Evolutionary conservation across 306 rosid genomes (phyloP).

Genomic region (Calophaca sinica): DNA sequence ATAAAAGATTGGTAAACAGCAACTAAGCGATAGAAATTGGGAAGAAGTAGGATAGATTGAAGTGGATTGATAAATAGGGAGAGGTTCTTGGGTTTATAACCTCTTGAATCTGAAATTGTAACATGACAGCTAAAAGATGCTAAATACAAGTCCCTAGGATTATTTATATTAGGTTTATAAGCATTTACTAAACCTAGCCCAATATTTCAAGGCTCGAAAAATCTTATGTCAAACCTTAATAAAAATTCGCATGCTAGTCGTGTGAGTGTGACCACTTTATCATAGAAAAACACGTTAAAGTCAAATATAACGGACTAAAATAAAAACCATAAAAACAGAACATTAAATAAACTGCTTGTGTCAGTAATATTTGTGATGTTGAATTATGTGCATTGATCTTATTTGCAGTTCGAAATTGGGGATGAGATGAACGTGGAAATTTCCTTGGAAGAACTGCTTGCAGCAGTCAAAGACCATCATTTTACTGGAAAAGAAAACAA

Average conservation of each 20-base stretch:
- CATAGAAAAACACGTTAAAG: constrained; percentile 1
- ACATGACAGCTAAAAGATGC: not conserved
- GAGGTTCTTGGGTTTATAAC: not conserved
- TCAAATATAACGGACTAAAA: not conserved
- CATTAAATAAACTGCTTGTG: not conserved
- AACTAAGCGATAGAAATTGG: not conserved
- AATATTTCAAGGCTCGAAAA: not conserved
- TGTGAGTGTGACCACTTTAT: not conserved
- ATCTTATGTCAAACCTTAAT: constrained; percentile 23
- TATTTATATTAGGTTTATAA: constrained; percentile 1
- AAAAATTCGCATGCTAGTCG: constrained; percentile 19
- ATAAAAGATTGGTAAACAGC: not conserved
- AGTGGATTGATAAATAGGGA: constrained; percentile 10
- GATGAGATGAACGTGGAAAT: constrained; percentile 50
- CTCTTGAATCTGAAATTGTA: constrained; percentile 12
- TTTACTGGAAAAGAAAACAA: constrained; percentile 52
- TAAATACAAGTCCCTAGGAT: not conserved
- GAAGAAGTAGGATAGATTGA: constrained; percentile 14
- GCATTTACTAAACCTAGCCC: not conserved
- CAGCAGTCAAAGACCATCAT: constrained; percentile 48
- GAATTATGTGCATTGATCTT: constrained; percentile 44
- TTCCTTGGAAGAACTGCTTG: constrained; percentile 69
- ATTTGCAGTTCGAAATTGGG: constrained; percentile 65
- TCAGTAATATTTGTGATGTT: constrained; percentile 20
- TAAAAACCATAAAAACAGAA: not conserved